Evolutionary conservation across 345 rosid genomes (phyloP), one percentile per base, ranked within the genome.

Genomic region (Lepidium africanum): DNA sequence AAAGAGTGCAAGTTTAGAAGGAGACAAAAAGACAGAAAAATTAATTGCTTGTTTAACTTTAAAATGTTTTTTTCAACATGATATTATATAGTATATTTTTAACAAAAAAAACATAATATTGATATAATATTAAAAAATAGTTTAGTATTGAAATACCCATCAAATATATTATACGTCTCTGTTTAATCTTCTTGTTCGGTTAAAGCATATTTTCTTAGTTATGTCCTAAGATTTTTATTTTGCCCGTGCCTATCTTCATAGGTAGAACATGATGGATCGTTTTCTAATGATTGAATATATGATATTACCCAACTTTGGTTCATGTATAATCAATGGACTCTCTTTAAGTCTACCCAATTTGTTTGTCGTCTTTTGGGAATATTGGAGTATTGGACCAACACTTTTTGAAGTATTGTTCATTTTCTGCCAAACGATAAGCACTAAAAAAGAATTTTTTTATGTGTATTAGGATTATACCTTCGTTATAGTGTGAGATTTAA

Each of bases 381-480:
- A 52, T 51, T 70, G 10, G 63, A 27, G 43, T 62, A 52, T 51
- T 70, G 62, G 39, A 70, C 54, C 38, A 51, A 36, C 46, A 50
- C 46, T 9, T 51, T 2, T 21, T 21, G n/a, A 21, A 21, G 23
- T 21, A 41, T 61, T 9, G 68, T 16, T 52, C 55, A 43, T 63
- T 71, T 53, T 71, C 23, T 71, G 63, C 63, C 56, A 35, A 53
- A 71, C 56, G 27, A 54, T 71, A 54, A 13, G 11, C 19, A 62
- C 23, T 56, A 45, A 62, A 7, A 48, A 63, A 52, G 35, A 9
- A 37, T 25, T 6, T 52, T 13, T 32, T 54, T 53, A 32, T 23
- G 37, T 38, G 37, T 49, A 37, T n/a, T n/a, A n/a, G n/a, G n/a
- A n/a, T n/a, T n/a, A n/a, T n/a, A n/a, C n/a, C n/a, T n/a, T n/a